phyloP scores from a whole-genome alignment of 148 eudicot species.

The Selenicereus undatus region DNA sequence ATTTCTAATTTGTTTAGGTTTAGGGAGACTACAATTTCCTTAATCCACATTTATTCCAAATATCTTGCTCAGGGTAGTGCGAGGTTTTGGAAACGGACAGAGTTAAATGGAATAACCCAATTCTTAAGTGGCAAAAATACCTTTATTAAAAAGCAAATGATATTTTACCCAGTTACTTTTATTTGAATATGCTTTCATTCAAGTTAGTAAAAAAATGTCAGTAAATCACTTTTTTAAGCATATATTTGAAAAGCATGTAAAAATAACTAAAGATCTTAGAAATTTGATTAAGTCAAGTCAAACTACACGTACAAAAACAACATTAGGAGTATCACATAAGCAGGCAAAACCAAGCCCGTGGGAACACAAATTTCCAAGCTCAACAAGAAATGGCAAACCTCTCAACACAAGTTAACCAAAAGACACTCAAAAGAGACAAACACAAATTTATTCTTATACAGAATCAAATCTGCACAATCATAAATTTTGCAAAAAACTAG shows the following conservation, averaged over 20 bases:
- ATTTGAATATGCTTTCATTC: too few species aligned
- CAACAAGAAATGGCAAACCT: constrained; percentile 10
- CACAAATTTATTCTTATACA: neutral
- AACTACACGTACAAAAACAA: neutral
- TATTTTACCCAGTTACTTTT: too few species aligned
- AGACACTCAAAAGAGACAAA: neutral
- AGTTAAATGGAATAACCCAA: too few species aligned
- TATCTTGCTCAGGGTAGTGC: too few species aligned
- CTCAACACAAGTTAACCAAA: constrained; percentile 5
- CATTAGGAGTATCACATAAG: neutral
- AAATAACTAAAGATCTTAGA: neutral
- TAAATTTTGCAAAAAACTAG: neutral
- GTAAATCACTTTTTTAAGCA: too few species aligned
- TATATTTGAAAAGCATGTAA: neutral
- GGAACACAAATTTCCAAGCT: neutral
- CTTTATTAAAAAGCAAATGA: too few species aligned
- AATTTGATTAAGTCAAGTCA: neutral
- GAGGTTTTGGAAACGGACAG: too few species aligned
- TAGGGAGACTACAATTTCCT: too few species aligned
- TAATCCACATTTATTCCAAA: too few species aligned
- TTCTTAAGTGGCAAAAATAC: too few species aligned
- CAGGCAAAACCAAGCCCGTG: neutral
- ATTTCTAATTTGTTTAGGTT: too few species aligned
- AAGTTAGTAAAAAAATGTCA: too few species aligned
- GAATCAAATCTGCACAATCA: neutral